phyloP scores from a whole-genome alignment of 139 green algal species.

The Zygnema circumcarinatum region DNA sequence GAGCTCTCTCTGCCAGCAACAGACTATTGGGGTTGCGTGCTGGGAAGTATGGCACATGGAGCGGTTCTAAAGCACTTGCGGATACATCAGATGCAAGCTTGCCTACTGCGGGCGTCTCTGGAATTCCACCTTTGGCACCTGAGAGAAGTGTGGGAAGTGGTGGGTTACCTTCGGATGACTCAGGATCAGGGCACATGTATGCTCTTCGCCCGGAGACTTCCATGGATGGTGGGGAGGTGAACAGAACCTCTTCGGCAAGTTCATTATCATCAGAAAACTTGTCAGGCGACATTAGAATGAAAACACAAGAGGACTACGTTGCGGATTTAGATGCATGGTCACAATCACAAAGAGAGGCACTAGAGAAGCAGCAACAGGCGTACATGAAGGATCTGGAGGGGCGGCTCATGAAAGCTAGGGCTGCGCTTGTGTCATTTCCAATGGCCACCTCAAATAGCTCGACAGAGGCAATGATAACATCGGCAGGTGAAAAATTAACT shows the following conservation, averaged over 20 bases:
- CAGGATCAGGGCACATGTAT: not conserved
- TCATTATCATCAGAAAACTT: not conserved
- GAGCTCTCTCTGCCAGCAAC: not conserved
- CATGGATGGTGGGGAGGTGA: too few relatives aligned
- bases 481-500: not conserved
- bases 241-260: not conserved
- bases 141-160: not conserved
- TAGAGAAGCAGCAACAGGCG: constrained; percentile 35
- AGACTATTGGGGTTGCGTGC: not conserved
- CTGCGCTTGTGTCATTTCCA: constrained; percentile 19
- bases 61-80: not conserved
- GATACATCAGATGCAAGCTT: not conserved
- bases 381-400: constrained; percentile 26
- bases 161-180: not conserved
- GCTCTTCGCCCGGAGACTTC: not conserved
- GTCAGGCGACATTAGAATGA: not conserved
- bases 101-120: not conserved
- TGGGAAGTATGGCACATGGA: not conserved
- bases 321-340: constrained; percentile 41
- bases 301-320: constrained; percentile 16
- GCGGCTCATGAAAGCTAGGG: constrained; percentile 19
- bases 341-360: constrained; percentile 11
- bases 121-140: too few relatives aligned
- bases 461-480: not conserved
- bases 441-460: not conserved